Evolutionary conservation across 352 stramenopile species (phyloP).

Genomic region (Globisporangium nodosum): DNA sequence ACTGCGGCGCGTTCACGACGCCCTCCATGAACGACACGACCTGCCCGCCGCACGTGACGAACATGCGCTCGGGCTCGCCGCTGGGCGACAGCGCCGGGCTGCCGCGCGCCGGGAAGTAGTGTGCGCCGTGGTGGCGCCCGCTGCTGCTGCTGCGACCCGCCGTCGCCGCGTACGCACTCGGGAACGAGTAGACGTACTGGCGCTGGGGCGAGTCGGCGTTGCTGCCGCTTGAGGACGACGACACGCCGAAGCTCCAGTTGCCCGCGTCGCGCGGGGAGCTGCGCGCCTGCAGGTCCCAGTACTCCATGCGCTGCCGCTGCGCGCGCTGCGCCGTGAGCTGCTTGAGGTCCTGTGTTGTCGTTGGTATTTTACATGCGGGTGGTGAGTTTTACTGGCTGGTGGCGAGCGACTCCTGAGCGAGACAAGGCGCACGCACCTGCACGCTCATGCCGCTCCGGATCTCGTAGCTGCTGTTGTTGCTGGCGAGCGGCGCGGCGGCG

Average conservation of each 20-base stretch:
- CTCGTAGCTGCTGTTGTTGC: slow-evolving; percentile 33
- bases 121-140: slow-evolving; percentile 8
- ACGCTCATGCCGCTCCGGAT: slow-evolving; percentile 84
- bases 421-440: slow-evolving; percentile 27
- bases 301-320: slow-evolving; percentile 61
- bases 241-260: slow-evolving; percentile 21
- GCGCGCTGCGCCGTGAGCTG: slow-evolving; percentile 70
- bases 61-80: slow-evolving; percentile 51
- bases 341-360: slow-evolving; percentile 53
- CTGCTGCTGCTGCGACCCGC: slow-evolving; percentile 5
- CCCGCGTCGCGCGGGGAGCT: slow-evolving; percentile 33
- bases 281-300: slow-evolving; percentile 40
- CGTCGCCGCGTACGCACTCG: slow-evolving; percentile 6
- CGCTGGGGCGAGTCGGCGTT: slow-evolving; percentile 13
- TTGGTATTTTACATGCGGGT: not conserved
- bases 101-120: slow-evolving; percentile 13
- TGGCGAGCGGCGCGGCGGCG: not conserved
- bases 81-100: slow-evolving; percentile 18
- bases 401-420: too few relatives aligned
- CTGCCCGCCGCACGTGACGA: slow-evolving; percentile 74
- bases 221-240: slow-evolving; percentile 7
- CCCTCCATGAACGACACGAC: slow-evolving; percentile 82
- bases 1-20: slow-evolving; percentile 66
- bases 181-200: slow-evolving; percentile 22
- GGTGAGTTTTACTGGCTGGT: too few relatives aligned